Conservation (phyloP, 352 stramenopile genomes). For the Peronospora destructor region DNA sequence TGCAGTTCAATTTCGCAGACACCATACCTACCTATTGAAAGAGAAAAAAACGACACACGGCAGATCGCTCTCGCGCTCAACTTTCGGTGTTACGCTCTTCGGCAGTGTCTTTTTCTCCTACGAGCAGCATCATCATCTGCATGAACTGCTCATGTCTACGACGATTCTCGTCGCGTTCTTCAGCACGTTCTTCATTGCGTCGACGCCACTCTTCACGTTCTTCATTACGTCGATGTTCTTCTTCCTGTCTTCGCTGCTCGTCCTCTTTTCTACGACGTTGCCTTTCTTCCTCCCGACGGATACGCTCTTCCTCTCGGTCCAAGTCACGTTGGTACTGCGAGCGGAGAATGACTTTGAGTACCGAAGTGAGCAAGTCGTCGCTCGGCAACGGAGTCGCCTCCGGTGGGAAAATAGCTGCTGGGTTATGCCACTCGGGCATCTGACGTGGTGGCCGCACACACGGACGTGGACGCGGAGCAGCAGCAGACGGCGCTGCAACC, state of each 20-base stretch:
- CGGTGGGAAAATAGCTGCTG: conserved; percentile 14
- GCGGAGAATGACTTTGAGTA: conserved; percentile 30
- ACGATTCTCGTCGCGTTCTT: conserved; percentile 30
- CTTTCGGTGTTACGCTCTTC: conserved; percentile 16
- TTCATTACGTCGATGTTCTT: conserved; percentile 32
- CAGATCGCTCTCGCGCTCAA: not conserved
- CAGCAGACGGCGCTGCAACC: conserved; percentile 1
- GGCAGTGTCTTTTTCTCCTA: conserved; percentile 17
- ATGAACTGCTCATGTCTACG: conserved; percentile 36
- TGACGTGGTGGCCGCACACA: conserved; percentile 5
- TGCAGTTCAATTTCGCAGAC: conserved; percentile 26
- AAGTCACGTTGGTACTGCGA: conserved; percentile 35
- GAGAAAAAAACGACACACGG: conserved; percentile 16
- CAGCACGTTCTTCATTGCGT: conserved; percentile 24
- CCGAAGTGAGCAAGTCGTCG: conserved; percentile 29
- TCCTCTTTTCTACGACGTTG: conserved; percentile 23
- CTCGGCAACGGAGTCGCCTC: conserved; percentile 17
- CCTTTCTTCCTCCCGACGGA: conserved; percentile 25
- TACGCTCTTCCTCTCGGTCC: conserved; percentile 29
- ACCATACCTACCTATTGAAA: conserved; percentile 27
- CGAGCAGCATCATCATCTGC: conserved; percentile 36
- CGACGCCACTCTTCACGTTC: conserved; percentile 29
- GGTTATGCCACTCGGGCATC: conserved; percentile 19
- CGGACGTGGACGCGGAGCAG: conserved; percentile 2
- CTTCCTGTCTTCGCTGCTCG: conserved; percentile 27